A percentile compares a stretch with the other conserved stretches of the same genome.
Conservation (phyloP, 768 basidiomycete species). For the Podaxis sp. region DNA sequence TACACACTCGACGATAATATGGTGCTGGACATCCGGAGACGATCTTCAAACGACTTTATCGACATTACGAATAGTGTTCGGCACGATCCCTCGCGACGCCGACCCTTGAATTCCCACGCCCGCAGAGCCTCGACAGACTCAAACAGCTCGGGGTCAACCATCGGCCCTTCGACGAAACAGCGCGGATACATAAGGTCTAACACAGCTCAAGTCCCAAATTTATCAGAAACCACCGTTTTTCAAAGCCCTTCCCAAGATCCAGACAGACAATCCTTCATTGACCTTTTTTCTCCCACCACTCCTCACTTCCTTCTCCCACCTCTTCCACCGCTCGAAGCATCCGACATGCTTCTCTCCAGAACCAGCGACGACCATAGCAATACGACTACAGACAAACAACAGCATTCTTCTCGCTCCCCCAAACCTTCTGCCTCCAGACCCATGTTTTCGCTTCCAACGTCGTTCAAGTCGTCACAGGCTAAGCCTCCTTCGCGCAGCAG, state of each 20-base stretch:
- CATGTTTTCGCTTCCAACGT: conserved; percentile 36
- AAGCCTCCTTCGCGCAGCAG: conserved; percentile 21
- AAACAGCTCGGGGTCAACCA: conserved; percentile 26
- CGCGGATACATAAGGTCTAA: not conserved
- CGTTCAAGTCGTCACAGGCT: conserved; percentile 21
- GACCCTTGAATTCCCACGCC: conserved; percentile 37
- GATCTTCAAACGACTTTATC: conserved; percentile 3
- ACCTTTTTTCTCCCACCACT: conserved; percentile 29
- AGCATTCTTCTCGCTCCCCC: conserved; percentile 41
- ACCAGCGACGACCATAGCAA: conserved; percentile 23
- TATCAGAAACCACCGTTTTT: conserved; percentile 21
- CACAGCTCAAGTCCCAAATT: conserved; percentile 26
- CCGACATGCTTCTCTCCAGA: conserved; percentile 17
- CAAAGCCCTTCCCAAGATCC: conserved; percentile 3
- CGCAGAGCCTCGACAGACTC: conserved; percentile 27
- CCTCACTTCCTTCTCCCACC: not conserved
- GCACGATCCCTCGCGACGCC: conserved; percentile 22
- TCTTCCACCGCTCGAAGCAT: not conserved
- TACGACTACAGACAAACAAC: conserved; percentile 24
- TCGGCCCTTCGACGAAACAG: conserved; percentile 23
- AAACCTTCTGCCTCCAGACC: conserved; percentile 49
- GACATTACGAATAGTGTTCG: conserved; percentile 11
- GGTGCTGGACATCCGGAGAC: conserved; percentile 25
- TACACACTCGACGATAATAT: conserved; percentile 2
- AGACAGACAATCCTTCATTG: conserved; percentile 34